Conservation (phyloP, 768 basidiomycete genomes). For the Mycena alexandri region DNA sequence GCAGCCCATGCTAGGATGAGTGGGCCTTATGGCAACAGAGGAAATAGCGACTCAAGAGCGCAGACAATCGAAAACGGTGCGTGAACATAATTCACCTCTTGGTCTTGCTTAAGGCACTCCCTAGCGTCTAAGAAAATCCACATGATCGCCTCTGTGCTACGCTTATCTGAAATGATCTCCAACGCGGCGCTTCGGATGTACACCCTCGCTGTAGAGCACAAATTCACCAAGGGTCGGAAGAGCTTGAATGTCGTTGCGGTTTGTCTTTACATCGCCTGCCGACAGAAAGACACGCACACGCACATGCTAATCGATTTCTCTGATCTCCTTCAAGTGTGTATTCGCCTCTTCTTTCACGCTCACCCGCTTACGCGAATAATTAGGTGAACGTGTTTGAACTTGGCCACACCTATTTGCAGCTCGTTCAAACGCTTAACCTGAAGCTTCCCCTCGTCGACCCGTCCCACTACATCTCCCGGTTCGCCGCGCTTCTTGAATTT, state of each 20-base stretch:
- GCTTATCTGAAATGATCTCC: constrained; percentile 83
- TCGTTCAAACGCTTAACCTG: constrained; percentile 88
- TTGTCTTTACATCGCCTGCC: constrained; percentile 94
- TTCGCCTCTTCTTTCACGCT: neutral
- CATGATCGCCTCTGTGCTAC: constrained; percentile 82
- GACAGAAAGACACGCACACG: constrained; percentile 90
- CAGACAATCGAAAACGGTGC: constrained; percentile 92
- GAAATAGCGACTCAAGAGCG: constrained; percentile 86
- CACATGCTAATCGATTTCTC: constrained; percentile 99
- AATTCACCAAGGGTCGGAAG: constrained; percentile 93
- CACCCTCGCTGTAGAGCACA: constrained; percentile 93
- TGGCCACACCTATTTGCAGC: constrained; percentile 94
- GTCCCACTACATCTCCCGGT: constrained; percentile 95
- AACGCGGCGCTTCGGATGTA: constrained; percentile 89
- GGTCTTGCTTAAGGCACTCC: constrained; percentile 10
- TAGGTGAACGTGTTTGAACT: constrained; percentile 98
- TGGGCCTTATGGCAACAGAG: constrained; percentile 85
- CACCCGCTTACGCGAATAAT: constrained; percentile 3
- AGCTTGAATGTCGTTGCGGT: constrained; percentile 95
- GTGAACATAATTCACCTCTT: constrained; percentile 38
- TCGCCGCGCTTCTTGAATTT: constrained; percentile 94
- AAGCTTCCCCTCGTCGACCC: constrained; percentile 93
- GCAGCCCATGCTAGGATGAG: constrained; percentile 86
- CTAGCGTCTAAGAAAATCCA: constrained; percentile 90
- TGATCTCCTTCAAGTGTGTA: constrained; percentile 86